A percentile compares a stretch with the other conserved stretches of the same genome.
phyloP scores from a whole-genome alignment of 805 yeast genomes.

The Saccharomycopsis sp. region DNA sequence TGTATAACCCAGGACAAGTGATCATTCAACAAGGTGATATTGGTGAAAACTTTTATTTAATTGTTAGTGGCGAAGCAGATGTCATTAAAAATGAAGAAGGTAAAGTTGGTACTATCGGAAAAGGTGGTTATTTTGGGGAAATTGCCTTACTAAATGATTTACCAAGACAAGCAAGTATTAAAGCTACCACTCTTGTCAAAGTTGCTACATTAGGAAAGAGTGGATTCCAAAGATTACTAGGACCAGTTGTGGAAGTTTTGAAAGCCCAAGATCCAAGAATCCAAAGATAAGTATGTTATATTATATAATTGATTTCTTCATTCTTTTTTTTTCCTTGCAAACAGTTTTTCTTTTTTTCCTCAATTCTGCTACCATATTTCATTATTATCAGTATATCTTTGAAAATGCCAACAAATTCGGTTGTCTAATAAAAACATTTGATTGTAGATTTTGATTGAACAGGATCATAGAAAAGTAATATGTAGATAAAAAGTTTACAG shows the following conservation, averaged over 20 bases:
- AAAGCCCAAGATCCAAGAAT: constrained; percentile 76
- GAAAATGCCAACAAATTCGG: no score
- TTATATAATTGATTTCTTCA: background rate
- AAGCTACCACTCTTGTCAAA: constrained; percentile 61
- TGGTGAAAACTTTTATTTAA: constrained; percentile 65
- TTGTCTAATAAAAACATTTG: no score
- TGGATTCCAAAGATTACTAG: constrained; percentile 88
- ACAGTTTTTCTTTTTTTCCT: background rate
- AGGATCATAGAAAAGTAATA: no score
- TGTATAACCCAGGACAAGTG: constrained; percentile 56
- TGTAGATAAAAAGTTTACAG: no score
- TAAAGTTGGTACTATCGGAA: constrained; percentile 44
- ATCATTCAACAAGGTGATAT: constrained; percentile 81
- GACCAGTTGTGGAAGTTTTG: constrained; percentile 86
- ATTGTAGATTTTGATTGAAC: no score
- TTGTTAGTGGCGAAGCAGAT: constrained; percentile 75
- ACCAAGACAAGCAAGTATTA: constrained; percentile 92
- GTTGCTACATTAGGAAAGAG: constrained; percentile 89
- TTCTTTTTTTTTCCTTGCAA: background rate
- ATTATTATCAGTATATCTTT: no score
- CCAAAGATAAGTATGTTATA: background rate
- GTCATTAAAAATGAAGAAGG: constrained; percentile 56
- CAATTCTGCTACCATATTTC: background rate
- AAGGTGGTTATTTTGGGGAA: constrained; percentile 96
- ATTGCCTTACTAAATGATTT: constrained; percentile 83